These are phyloP conservation scores for Coemansia sp. DNA, from an alignment of 192 early-diverging fungal species.

Conservation along the genomic window DNA sequence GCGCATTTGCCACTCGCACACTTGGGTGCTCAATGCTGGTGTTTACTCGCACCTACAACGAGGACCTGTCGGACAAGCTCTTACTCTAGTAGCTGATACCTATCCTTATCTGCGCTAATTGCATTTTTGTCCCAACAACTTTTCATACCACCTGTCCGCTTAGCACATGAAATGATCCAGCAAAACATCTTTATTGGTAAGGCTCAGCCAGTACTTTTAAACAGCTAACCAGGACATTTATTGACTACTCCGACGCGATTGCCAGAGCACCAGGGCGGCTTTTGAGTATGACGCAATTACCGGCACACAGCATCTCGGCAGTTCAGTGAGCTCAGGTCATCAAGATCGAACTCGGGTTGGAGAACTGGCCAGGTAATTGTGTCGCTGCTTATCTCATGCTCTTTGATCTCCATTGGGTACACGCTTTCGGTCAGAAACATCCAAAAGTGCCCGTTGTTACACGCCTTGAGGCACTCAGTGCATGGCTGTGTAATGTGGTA, in stretches of 20 bases:
- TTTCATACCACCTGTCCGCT: background rate
- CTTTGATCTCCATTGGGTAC: slow-evolving; percentile 45
- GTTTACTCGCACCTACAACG: slow-evolving; percentile 53
- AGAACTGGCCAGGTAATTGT: slow-evolving; percentile 20
- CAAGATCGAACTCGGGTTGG: slow-evolving; percentile 27
- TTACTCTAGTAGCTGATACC: background rate
- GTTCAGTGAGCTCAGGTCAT: slow-evolving; percentile 19
- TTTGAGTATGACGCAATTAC: background rate
- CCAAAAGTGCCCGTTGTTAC: slow-evolving; percentile 98
- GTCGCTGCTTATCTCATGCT: background rate
- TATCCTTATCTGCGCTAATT: background rate
- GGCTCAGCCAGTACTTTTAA: background rate
- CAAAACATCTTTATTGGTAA: background rate
- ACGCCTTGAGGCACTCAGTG: slow-evolving; percentile 78
- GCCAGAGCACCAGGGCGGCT: background rate
- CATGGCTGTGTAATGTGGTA: slow-evolving; percentile 87
- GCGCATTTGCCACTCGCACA: slow-evolving; percentile 67
- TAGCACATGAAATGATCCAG: background rate
- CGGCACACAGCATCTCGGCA: slow-evolving; percentile 43
- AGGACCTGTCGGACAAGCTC: slow-evolving; percentile 12
- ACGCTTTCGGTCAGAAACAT: slow-evolving; percentile 89
- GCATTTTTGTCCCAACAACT: background rate
- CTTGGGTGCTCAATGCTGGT: slow-evolving; percentile 63
- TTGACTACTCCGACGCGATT: background rate
- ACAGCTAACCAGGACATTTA: background rate